Percentiles rank a stretch among this genome's conserved stretches.
Evolutionary conservation across 768 basidiomycete genomes (phyloP).

Genomic region (Polyporus arcularius): DNA sequence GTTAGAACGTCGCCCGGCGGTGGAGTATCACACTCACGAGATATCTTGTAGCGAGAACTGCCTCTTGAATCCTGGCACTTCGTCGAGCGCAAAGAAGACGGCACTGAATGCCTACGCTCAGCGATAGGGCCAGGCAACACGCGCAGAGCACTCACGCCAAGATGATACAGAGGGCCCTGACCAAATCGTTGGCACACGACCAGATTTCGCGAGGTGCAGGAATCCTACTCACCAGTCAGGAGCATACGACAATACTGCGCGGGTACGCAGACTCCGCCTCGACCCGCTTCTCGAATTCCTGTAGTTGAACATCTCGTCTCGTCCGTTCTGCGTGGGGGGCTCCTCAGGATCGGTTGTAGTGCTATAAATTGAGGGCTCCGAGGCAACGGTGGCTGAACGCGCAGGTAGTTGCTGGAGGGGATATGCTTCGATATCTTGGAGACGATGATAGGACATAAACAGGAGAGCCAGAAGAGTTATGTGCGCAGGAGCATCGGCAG

Average conservation of each 20-base stretch:
- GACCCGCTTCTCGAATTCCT: conserved; percentile 19
- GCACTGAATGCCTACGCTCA: conserved; percentile 40
- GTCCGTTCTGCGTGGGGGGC: background rate
- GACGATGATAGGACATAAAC: conserved; percentile 16
- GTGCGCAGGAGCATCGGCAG: background rate
- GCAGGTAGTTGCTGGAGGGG: conserved; percentile 1
- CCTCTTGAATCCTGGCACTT: conserved; percentile 72
- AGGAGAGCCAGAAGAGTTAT: background rate
- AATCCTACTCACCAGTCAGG: conserved; percentile 66
- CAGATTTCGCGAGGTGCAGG: background rate
- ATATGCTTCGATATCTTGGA: conserved; percentile 11
- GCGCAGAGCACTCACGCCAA: conserved; percentile 53
- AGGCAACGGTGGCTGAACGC: background rate
- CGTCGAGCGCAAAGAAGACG: conserved; percentile 62
- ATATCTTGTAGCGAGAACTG: conserved; percentile 79
- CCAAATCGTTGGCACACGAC: conserved; percentile 2
- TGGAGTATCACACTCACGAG: conserved; percentile 48
- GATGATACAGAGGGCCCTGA: conserved; percentile 66
- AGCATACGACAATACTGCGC: conserved; percentile 60
- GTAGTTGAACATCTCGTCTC: background rate
- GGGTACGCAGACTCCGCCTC: conserved; percentile 27
- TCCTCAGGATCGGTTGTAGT: background rate
- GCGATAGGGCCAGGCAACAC: background rate
- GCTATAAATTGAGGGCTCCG: background rate
- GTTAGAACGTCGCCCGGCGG: background rate